These are phyloP conservation scores for Funneliformis geosporum DNA, from an alignment of 192 early-diverging fungal species.

Conservation along the genomic window DNA sequence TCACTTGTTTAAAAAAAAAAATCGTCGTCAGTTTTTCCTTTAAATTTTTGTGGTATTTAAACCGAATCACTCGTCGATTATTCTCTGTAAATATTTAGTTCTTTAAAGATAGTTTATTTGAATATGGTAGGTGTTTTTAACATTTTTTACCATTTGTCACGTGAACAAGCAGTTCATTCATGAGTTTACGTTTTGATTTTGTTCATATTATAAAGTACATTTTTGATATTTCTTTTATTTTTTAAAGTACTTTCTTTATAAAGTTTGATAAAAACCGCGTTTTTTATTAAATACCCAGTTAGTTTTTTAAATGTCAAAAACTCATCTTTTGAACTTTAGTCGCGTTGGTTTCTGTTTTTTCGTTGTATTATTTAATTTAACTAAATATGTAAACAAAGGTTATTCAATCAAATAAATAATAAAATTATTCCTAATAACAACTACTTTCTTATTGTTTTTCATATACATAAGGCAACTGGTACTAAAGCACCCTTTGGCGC, in stretches of 20 bases:
- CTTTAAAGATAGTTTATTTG: background rate
- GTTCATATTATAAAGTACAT: background rate
- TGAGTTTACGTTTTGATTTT: background rate
- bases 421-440: background rate
- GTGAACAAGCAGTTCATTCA: background rate
- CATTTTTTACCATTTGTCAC: background rate
- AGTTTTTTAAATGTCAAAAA: background rate
- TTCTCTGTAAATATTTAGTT: background rate
- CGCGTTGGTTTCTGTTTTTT: background rate
- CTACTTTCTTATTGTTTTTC: background rate
- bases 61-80: background rate
- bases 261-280: conserved; percentile 19
- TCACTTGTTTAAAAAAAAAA: background rate
- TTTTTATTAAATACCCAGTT: background rate
- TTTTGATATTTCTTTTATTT: background rate
- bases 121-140: background rate
- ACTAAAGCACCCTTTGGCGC: conserved; percentile 1
- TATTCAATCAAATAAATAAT: background rate
- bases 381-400: background rate
- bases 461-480: conserved; percentile 14
- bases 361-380: background rate
- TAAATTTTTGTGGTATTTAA: background rate
- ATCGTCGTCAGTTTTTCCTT: background rate
- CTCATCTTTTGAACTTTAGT: background rate
- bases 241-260: background rate